Base-by-base conservation (phyloP, 495 filamentous ascomycete genomes). In the Neurospora tetraspora region DNA sequence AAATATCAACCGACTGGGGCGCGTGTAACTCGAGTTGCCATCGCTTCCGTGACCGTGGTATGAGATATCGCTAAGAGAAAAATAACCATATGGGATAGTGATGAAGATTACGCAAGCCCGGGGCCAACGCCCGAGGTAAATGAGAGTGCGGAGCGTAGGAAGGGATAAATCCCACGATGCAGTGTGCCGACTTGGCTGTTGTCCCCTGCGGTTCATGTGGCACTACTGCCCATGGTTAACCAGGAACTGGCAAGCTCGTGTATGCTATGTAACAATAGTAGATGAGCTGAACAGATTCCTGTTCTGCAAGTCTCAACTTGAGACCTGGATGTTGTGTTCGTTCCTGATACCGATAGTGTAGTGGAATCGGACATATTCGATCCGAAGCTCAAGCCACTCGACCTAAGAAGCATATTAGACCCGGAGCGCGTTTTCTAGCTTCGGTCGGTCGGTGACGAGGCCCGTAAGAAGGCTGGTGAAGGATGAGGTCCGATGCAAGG, bases 61-160 rank as follows among this genome's bases (percentile, higher is more conserved):
- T 23, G 37, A 40, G 68, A 42, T 72, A 70, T 71, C 61, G 38
- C 69, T 71, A 20, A 39, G 38, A 68, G 39, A n/a, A 23, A 16
- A 75, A 79, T 76, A 72, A 70, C 72, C 72, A 73, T 65, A 74
- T 77, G 71, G 73, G 36, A 20, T 70, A 65, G 45, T 36, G 75
- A 77, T 77, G 77, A 75, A 72, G 75, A 76, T 78, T 77, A 77
- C 78, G 78, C 73, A 77, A 77, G 73, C 69, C 61, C 45, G 39
- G 70, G 42, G 39, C 68, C 71, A 72, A 40, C 70, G 39, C 36
- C 45, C 69, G 65, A 76, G 68, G 71, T 71, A 80, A 78, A 77
- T 70, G 69, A 70, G 27, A 47, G 47, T n/a, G 71, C 74, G 74
- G 77, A 70, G 71, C 78, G 78, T 73, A 77, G 74, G 75, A 74